Conservation (phyloP, 2,329 filamentous ascomycete genomes). For the Zymoseptoria brevis region DNA sequence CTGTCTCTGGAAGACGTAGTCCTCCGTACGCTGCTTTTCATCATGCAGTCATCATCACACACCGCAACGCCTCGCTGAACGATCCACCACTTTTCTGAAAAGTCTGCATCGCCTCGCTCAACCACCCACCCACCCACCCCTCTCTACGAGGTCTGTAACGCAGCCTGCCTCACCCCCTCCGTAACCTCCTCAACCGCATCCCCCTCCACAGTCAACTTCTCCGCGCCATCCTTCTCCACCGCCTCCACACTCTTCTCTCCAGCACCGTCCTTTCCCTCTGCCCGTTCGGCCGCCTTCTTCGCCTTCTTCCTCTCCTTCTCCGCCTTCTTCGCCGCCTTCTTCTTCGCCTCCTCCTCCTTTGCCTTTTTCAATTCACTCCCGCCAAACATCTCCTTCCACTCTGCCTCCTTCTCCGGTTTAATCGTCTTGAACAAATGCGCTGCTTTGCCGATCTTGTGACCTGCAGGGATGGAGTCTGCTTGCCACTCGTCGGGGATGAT, state of each 20-base stretch:
- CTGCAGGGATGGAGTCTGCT: conserved; percentile 51
- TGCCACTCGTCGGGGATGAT: conserved; percentile 52
- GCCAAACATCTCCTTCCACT: conserved; percentile 72
- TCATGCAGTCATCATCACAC: no score
- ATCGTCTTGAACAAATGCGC: conserved; percentile 77
- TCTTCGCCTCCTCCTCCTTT: conserved; percentile 58
- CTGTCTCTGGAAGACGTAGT: no score
- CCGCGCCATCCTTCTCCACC: conserved; percentile 61
- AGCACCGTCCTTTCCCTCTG: conserved; percentile 32
- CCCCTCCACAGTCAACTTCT: conserved; percentile 28
- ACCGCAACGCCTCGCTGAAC: no score
- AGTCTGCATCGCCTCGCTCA: neutral
- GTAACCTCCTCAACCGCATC: conserved; percentile 38
- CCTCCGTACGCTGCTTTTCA: no score
- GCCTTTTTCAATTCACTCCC: conserved; percentile 60
- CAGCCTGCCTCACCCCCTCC: conserved; percentile 39
- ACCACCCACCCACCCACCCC: neutral
- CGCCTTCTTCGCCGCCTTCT: conserved; percentile 52
- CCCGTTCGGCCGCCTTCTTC: conserved; percentile 56
- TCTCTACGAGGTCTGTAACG: conserved; percentile 33
- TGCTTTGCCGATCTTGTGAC: conserved; percentile 74
- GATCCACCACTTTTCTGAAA: no score
- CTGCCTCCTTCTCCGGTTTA: conserved; percentile 69
- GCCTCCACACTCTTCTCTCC: conserved; percentile 75
- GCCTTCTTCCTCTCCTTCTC: conserved; percentile 60